Evolutionary conservation across 257 asterid genomes (phyloP), one percentile per base, ranked within the genome.

Genomic region (Ajuga chamaepitys): DNA sequence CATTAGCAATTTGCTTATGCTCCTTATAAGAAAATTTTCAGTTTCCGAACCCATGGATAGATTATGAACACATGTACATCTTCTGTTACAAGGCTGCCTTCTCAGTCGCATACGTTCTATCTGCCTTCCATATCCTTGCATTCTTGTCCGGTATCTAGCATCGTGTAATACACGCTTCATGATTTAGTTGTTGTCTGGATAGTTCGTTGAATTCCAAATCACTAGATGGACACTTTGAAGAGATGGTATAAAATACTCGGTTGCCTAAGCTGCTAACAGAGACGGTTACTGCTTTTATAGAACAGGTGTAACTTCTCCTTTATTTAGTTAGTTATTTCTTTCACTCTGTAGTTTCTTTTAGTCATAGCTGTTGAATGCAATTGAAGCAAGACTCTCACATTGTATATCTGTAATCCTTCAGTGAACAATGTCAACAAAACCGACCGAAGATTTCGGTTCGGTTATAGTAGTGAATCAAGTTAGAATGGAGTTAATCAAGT

Each of bases 191-290:
- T 12, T 70, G 56, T 26, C 13, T 53, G 32, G 51, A 40, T 12
- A 2, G n/a, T 53, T 14, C 24, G 44, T 37, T 58, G 12, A 16
- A 21, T 59, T 2, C 10, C 28, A 44, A 40, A 34, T 20, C 9
- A 14, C 45, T 35, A 13, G 34, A 28, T 63, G 53, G 66, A 34
- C 22, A 4, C 20, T 22, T n/a, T 28, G 44, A 40, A 42, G 48
- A 32, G 12, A 17, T 13, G 13, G 72, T 56, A 18, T n/a, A 10
- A 28, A 30, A 42, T 44, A 21, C 13, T 41, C 21, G 42, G 64
- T 67, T 66, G 63, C 46, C n/a, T 24, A 54, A 41, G 58, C 62
- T 52, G 47, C 26, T 24, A 35, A 18, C 12, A 47, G n/a, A n/a
- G 12, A 60, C 47, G 51, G n/a, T 41, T 6, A 25, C 18, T 1